phyloP scores from a whole-genome alignment of 306 rosid genomes.

The Pachyrhizus erosus region DNA sequence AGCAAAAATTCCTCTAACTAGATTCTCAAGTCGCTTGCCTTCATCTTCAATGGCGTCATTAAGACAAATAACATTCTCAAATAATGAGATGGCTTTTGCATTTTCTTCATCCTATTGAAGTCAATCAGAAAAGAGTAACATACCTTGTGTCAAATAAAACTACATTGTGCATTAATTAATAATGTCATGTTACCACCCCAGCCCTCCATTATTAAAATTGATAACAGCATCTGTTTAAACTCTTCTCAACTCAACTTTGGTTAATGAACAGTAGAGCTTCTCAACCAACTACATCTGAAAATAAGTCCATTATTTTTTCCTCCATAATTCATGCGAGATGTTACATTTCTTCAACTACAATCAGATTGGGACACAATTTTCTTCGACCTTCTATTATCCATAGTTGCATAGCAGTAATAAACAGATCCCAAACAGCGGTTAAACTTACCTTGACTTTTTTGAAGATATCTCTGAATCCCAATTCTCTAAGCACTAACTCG shows the following conservation, averaged over 20 bases:
- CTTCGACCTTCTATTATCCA: conserved; percentile 20
- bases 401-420: conserved; percentile 7
- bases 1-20: conserved; percentile 87
- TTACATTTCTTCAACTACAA: conserved; percentile 21
- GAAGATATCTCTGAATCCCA: conserved; percentile 93
- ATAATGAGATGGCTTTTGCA: conserved; percentile 82
- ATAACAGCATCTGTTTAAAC: conserved; percentile 19
- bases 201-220: neutral
- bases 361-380: conserved; percentile 20
- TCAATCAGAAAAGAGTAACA: conserved; percentile 35
- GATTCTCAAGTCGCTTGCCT: conserved; percentile 79
- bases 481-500: conserved; percentile 82
- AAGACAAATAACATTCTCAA: conserved; percentile 70
- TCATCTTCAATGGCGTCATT: conserved; percentile 93
- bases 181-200: conserved; percentile 1
- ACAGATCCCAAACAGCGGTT: neutral
- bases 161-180: neutral
- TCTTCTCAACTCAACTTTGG: conserved; percentile 21
- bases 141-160: conserved; percentile 19
- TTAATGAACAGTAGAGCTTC: conserved; percentile 14
- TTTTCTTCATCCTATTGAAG: conserved; percentile 89
- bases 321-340: neutral
- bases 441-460: conserved; percentile 83
- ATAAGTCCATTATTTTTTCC: conserved; percentile 19
- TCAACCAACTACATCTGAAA: conserved; percentile 5